Percentiles rank a stretch among this genome's conserved stretches.
phyloP scores from a whole-genome alignment of 2,329 filamentous ascomycete species.

The Lasiodiplodia hormozganensis region DNA sequence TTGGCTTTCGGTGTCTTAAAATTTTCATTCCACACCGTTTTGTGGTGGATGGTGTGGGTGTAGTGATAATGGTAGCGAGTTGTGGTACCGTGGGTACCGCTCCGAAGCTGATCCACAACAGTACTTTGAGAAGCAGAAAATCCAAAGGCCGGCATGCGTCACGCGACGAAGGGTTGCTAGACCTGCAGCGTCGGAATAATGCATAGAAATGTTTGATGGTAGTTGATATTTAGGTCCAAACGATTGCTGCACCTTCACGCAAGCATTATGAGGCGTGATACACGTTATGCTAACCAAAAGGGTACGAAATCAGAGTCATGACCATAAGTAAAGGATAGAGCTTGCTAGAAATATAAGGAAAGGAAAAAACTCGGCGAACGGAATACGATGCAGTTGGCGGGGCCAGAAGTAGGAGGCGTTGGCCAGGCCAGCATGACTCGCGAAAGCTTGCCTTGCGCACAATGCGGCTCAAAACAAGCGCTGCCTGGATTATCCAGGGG shows the following conservation, averaged over 20 bases:
- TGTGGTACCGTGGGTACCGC: no score
- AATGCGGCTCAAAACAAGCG: conserved; percentile 8
- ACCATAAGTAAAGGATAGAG: not conserved
- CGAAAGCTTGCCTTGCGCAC: not conserved
- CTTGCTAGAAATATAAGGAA: not conserved
- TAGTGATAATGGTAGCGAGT: no score
- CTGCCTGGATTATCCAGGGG: not conserved
- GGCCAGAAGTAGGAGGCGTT: not conserved
- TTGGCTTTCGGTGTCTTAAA: no score
- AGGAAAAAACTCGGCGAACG: not conserved
- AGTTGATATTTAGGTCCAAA: not conserved
- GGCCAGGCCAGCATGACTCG: conserved; percentile 9
- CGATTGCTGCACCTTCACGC: no score
- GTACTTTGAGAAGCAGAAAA: no score
- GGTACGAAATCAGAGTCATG: not conserved
- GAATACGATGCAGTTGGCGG: not conserved
- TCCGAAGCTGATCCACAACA: no score
- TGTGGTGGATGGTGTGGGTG: no score
- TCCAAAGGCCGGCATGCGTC: no score
- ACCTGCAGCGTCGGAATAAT: not conserved
- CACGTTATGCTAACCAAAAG: not conserved
- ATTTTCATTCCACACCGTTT: no score
- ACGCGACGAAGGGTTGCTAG: no score
- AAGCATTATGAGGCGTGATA: not conserved
- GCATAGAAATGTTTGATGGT: not conserved